Percentiles rank a stretch among this genome's conserved stretches.
phyloP scores from a whole-genome alignment of 495 filamentous ascomycete species.

The Daldinia caldariorum region DNA sequence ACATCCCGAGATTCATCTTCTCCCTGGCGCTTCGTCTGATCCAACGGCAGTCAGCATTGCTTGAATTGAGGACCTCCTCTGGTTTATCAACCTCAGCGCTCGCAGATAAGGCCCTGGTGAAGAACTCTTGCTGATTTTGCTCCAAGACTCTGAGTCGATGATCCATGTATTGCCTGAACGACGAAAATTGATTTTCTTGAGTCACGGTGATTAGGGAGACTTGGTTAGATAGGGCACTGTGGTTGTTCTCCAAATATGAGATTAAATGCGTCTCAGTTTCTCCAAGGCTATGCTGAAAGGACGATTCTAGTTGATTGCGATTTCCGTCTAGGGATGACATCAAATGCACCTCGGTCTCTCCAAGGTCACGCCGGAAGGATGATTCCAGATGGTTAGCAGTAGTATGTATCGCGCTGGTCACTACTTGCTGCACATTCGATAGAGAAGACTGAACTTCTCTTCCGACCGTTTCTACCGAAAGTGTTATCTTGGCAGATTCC shows the following conservation, averaged over 20 bases:
- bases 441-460: conserved; percentile 15
- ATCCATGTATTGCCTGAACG: conserved; percentile 8
- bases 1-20: background rate
- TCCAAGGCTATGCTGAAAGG: background rate
- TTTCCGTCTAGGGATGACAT: background rate
- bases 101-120: background rate
- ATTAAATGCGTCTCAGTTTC: background rate
- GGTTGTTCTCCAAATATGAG: background rate
- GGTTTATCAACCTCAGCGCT: background rate
- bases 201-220: background rate
- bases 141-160: background rate
- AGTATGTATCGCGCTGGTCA: background rate
- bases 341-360: background rate
- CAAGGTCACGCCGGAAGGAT: background rate
- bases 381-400: background rate
- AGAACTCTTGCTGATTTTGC: background rate
- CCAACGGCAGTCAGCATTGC: background rate
- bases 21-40: background rate
- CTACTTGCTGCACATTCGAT: background rate
- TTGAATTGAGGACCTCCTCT: background rate
- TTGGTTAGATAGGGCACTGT: background rate
- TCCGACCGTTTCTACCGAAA: conserved; percentile 6
- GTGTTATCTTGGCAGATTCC: conserved; percentile 7
- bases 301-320: background rate
- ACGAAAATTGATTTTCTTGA: conserved; percentile 2